These are phyloP conservation scores for Seminavis robusta DNA, from an alignment of 108 stramenopile genomes.

Conservation along the genomic window DNA sequence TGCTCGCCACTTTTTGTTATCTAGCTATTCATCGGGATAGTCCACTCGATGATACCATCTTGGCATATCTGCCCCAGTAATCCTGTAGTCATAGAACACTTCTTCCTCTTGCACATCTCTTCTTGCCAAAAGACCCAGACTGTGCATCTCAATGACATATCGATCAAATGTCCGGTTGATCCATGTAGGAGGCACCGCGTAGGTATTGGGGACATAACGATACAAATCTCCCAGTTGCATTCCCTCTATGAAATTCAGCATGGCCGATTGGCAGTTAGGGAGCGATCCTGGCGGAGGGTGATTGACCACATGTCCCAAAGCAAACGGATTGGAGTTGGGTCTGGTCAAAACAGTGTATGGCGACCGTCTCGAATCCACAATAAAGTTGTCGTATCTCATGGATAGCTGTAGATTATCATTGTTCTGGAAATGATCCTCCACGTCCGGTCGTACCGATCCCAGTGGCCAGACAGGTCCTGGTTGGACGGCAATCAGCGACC, in stretches of 20 bases:
- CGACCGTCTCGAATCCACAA: conserved; percentile 73
- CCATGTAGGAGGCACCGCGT: conserved; percentile 57
- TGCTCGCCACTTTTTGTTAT: no score
- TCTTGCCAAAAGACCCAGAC: conserved; percentile 59
- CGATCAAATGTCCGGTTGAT: conserved; percentile 39
- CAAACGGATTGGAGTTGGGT: conserved; percentile 59
- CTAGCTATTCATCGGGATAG: no score
- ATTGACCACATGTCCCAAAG: conserved; percentile 79
- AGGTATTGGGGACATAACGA: conserved; percentile 72
- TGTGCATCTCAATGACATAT: conserved; percentile 66
- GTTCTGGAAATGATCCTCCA: conserved; percentile 41
- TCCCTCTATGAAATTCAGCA: conserved; percentile 65
- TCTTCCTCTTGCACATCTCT: conserved; percentile 78
- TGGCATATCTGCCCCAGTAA: conserved; percentile 43
- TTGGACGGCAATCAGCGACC: conserved; percentile 75
- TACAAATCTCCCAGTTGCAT: conserved; percentile 37
- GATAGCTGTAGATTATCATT: conserved; percentile 73
- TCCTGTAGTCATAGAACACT: conserved; percentile 80
- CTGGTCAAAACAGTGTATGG: conserved; percentile 69
- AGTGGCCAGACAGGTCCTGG: conserved; percentile 75
- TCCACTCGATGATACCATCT: conserved; percentile 52
- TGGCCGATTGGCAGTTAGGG: conserved; percentile 60
- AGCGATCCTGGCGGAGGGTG: conserved; percentile 54
- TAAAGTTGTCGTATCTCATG: conserved; percentile 73
- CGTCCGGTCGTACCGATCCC: conserved; percentile 31